These are phyloP conservation scores for Corylus americana DNA, from an alignment of 306 rosid genomes.

Conservation along the genomic window DNA sequence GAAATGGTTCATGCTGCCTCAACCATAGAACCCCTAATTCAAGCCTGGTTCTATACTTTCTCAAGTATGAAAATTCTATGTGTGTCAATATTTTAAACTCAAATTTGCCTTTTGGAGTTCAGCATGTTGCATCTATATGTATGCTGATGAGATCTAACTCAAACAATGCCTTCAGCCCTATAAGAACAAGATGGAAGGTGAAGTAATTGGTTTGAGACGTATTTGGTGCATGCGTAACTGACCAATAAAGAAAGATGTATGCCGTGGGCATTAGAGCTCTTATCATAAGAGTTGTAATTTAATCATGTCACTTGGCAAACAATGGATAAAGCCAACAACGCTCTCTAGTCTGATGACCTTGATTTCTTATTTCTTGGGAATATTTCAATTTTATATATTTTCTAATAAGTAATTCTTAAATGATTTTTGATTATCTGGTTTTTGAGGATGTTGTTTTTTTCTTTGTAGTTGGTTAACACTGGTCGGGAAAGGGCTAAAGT, in stretches of 20 bases:
- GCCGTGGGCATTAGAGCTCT: not conserved
- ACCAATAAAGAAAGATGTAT: not conserved
- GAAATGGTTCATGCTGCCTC: not conserved
- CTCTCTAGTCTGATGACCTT: not conserved
- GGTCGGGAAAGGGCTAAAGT: slow-evolving; percentile 99
- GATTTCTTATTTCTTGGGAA: not conserved
- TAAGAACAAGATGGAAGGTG: not conserved
- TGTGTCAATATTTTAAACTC: not conserved
- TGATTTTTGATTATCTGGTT: slow-evolving; percentile 12
- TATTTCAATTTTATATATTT: not conserved
- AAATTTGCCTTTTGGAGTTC: not conserved
- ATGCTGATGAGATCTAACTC: not conserved
- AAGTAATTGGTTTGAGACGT: not conserved
- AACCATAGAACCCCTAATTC: not conserved
- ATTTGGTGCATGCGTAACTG: not conserved
- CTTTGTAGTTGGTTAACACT: slow-evolving; percentile 85
- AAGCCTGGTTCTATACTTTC: not conserved
- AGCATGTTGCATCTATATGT: not conserved
- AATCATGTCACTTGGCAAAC: not conserved
- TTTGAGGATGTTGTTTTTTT: slow-evolving; percentile 24
- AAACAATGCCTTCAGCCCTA: not conserved
- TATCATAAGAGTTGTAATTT: not conserved
- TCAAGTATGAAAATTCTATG: not conserved
- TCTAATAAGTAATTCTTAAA: not conserved
- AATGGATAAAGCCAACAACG: not conserved